Conservation (phyloP, 148 eudicot species). For the Euryodendron excelsum region DNA sequence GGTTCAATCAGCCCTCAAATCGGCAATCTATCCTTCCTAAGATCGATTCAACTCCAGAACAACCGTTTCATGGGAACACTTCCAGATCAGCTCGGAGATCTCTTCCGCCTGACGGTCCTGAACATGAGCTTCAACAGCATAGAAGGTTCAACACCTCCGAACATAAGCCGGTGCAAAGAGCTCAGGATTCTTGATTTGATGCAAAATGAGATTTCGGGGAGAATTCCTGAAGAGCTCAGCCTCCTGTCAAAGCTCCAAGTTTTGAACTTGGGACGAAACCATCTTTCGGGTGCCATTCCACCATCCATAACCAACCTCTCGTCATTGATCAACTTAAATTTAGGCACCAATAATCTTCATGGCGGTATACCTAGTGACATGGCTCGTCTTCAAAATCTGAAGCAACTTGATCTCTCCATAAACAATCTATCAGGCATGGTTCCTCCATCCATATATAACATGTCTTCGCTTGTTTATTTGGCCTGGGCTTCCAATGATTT, state of each 20-base stretch:
- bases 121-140: constrained; percentile 32
- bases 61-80: constrained; percentile 26
- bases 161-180: constrained; percentile 21
- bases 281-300: constrained; percentile 24
- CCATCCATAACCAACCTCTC: constrained; percentile 29
- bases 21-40: constrained; percentile 38
- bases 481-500: constrained; percentile 33
- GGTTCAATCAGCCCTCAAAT: constrained; percentile 32
- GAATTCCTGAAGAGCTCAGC: constrained; percentile 25
- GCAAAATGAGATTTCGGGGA: constrained; percentile 25
- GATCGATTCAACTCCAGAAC: constrained; percentile 33
- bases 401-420: constrained; percentile 27
- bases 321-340: constrained; percentile 19
- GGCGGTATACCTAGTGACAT: constrained; percentile 32
- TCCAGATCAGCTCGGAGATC: constrained; percentile 23
- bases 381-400: constrained; percentile 19
- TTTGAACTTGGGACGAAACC: constrained; percentile 26
- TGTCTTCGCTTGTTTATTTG: constrained; percentile 29
- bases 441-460: constrained; percentile 32
- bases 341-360: constrained; percentile 32
- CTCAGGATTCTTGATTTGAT: constrained; percentile 28
- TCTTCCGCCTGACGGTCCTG: constrained; percentile 22
- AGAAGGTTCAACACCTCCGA: constrained; percentile 28
- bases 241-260: constrained; percentile 25
- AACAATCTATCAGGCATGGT: constrained; percentile 32